phyloP scores from a whole-genome alignment of 768 basidiomycete species.

The Rubroboletus pulcherrimus region DNA sequence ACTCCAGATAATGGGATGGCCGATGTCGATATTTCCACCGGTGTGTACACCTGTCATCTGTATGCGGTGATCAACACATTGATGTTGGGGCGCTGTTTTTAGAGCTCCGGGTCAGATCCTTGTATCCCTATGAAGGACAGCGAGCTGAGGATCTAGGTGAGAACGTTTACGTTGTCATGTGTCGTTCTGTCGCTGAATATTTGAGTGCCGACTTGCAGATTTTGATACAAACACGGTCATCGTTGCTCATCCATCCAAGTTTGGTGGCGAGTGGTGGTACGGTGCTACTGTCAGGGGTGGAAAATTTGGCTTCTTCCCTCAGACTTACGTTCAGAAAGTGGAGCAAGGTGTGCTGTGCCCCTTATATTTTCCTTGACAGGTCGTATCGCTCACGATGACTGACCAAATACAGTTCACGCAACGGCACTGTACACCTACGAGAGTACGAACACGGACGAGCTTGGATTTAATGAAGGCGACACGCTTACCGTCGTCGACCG shows the following conservation, averaged over 20 bases:
- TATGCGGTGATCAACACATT: background rate
- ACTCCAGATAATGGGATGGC: slow-evolving; percentile 45
- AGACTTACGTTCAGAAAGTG: slow-evolving; percentile 77
- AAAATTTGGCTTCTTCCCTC: slow-evolving; percentile 84
- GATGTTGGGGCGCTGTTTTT: slow-evolving; percentile 2
- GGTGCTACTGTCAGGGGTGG: slow-evolving; percentile 64
- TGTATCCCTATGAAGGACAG: slow-evolving; percentile 85
- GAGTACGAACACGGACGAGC: slow-evolving; percentile 69
- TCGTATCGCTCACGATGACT: background rate
- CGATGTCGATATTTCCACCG: slow-evolving; percentile 64
- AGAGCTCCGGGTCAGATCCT: slow-evolving; percentile 75
- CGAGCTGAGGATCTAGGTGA: slow-evolving; percentile 84
- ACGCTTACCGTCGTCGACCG: slow-evolving; percentile 74
- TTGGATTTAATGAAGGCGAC: slow-evolving; percentile 84
- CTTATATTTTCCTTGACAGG: background rate
- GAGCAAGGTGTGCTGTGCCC: slow-evolving; percentile 44
- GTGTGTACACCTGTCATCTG: slow-evolving; percentile 36
- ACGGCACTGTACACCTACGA: slow-evolving; percentile 79
- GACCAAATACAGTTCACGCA: slow-evolving; percentile 50
- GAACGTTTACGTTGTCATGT: slow-evolving; percentile 27
- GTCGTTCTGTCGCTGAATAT: slow-evolving; percentile 1
- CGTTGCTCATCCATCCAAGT: slow-evolving; percentile 79
- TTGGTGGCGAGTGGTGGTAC: slow-evolving; percentile 91
- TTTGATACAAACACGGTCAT: slow-evolving; percentile 81
- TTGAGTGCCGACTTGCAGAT: slow-evolving; percentile 37